A percentile compares a stretch with the other conserved stretches of the same genome.
phyloP scores from a whole-genome alignment of 2,329 filamentous ascomycete genomes.

The Stemphylium beticola region DNA sequence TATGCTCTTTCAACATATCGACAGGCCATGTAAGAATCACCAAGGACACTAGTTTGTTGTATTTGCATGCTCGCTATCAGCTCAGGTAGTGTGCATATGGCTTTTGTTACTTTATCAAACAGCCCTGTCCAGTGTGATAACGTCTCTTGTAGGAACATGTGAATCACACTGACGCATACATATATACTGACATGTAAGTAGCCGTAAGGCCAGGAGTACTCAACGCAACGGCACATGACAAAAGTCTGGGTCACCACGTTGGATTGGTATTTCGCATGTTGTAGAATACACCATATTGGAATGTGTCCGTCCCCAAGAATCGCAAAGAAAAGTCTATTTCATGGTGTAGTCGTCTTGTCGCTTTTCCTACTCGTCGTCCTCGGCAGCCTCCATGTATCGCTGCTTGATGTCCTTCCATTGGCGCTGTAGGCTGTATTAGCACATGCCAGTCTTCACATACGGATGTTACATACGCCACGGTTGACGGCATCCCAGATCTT shows the following conservation, averaged over 20 bases:
- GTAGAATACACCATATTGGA: constrained; percentile 48
- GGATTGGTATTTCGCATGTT: constrained; percentile 34
- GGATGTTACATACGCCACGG: constrained; percentile 68
- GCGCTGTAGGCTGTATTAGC: constrained; percentile 64
- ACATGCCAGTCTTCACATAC: neutral
- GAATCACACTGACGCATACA: neutral
- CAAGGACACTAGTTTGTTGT: neutral
- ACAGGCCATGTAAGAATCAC: neutral
- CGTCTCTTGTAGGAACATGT: neutral
- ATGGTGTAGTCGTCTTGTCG: constrained; percentile 15
- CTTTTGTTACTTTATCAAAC: neutral
- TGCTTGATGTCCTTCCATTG: constrained; percentile 99
- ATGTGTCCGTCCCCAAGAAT: constrained; percentile 31
- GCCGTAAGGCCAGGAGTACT: neutral
- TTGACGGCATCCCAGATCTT: constrained; percentile 90
- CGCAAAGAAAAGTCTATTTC: constrained; percentile 27
- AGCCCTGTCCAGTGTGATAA: neutral
- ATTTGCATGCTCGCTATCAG: neutral
- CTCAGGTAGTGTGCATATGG: neutral
- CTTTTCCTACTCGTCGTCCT: constrained; percentile 61
- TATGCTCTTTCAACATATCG: neutral
- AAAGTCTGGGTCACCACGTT: constrained; percentile 11
- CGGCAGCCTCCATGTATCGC: constrained; percentile 76
- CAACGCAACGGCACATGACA: neutral
- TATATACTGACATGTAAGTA: too few species aligned